These are phyloP conservation scores for Clonostachys solani DNA, from an alignment of 2,329 filamentous ascomycete genomes.

Conservation along the genomic window DNA sequence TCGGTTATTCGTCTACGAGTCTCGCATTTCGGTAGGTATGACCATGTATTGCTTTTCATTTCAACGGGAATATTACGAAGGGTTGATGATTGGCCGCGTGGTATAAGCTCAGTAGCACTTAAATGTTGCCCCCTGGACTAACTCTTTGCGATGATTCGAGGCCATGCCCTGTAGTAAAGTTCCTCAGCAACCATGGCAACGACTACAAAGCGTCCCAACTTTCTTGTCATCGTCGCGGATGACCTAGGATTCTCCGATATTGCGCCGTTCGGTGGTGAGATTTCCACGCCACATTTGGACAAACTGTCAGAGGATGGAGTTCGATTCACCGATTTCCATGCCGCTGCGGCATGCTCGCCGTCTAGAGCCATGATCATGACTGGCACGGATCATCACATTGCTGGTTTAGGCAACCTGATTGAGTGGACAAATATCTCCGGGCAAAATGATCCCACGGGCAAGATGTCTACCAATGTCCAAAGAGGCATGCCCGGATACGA, in stretches of 20 bases:
- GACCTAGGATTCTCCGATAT: constrained; percentile 17
- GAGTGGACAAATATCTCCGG: constrained; percentile 25
- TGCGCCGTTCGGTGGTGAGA: constrained; percentile 47
- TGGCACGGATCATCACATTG: constrained; percentile 52
- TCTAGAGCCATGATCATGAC: constrained; percentile 56
- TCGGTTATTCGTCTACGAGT: too few species aligned
- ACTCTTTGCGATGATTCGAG: too few species aligned
- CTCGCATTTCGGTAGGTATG: too few species aligned
- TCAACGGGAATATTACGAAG: too few species aligned
- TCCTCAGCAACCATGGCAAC: background rate
- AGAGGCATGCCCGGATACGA: constrained; percentile 17
- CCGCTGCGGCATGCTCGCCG: constrained; percentile 54
- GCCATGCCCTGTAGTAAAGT: too few species aligned
- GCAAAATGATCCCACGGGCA: constrained; percentile 4
- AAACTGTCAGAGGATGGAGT: constrained; percentile 40
- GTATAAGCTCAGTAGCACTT: too few species aligned
- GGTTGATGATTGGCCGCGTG: too few species aligned
- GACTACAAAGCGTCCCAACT: constrained; percentile 15
- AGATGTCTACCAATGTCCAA: constrained; percentile 7
- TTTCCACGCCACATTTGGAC: constrained; percentile 52
- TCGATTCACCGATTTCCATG: constrained; percentile 54
- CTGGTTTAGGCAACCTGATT: constrained; percentile 48
- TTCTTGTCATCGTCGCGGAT: constrained; percentile 18
- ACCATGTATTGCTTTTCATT: too few species aligned
- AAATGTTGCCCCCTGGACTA: too few species aligned